These are phyloP conservation scores for Aspergillus pseudoglaucus DNA, from an alignment of 2,329 filamentous ascomycete genomes.

Conservation along the genomic window DNA sequence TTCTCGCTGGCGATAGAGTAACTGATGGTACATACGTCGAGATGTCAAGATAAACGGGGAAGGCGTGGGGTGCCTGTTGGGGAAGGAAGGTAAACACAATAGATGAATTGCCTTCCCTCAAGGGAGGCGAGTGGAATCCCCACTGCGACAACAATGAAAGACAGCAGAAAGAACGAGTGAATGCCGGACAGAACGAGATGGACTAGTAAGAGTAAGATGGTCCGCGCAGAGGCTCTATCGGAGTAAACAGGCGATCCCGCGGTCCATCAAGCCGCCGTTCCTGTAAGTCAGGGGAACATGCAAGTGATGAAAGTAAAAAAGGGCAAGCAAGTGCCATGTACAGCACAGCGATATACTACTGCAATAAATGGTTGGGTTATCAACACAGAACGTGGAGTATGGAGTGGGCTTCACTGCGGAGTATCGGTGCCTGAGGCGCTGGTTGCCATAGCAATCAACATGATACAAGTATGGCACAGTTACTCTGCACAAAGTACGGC, in stretches of 20 bases:
- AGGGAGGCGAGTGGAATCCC: no score
- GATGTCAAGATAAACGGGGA: constrained; percentile 7
- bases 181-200: not conserved
- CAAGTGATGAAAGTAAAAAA: not conserved
- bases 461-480: no score
- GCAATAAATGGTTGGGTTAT: not conserved
- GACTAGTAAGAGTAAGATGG: not conserved
- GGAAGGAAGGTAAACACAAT: not conserved
- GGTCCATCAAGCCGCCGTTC: not conserved
- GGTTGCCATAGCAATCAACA: constrained; percentile 25
- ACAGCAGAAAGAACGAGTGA: not conserved
- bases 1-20: constrained; percentile 34
- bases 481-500: no score
- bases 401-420: no score
- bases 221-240: not conserved
- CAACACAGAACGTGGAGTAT: not conserved
- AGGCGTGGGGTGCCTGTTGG: not conserved
- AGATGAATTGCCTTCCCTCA: not conserved
- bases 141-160: no score
- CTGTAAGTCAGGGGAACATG: not conserved
- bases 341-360: no score
- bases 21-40: constrained; percentile 35
- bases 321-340: constrained; percentile 2
- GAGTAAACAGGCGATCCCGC: not conserved
- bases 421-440: constrained; percentile 12